Percentiles rank a stretch among this genome's conserved stretches.
phyloP scores from a whole-genome alignment of 768 basidiomycete genomes.

The Lactarius indigo region DNA sequence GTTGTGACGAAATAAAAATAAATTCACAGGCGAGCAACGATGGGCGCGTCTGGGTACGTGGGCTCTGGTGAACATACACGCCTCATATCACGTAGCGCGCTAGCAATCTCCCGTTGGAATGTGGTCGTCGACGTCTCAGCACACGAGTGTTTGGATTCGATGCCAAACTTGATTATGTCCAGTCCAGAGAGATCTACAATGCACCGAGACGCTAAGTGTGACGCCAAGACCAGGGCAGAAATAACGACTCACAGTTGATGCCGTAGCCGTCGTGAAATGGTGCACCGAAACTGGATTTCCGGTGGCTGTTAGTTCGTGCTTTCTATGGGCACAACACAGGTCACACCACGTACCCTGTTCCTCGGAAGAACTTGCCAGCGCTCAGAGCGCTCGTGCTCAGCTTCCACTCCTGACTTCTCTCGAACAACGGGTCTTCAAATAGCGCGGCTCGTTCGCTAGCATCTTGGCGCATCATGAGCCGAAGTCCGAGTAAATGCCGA shows the following conservation, averaged over 20 bases:
- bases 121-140: slow-evolving; percentile 62
- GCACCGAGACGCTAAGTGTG: slow-evolving; percentile 25
- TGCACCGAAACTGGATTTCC: slow-evolving; percentile 64
- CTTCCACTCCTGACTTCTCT: slow-evolving; percentile 76
- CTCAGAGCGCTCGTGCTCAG: slow-evolving; percentile 88
- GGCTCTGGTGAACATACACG: slow-evolving; percentile 24
- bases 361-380: slow-evolving; percentile 80
- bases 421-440: slow-evolving; percentile 77
- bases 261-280: slow-evolving; percentile 86
- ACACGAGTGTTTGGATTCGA: slow-evolving; percentile 82
- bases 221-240: not conserved
- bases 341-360: slow-evolving; percentile 64
- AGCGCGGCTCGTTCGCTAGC: slow-evolving; percentile 56
- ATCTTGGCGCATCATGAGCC: slow-evolving; percentile 53
- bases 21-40: slow-evolving; percentile 16
- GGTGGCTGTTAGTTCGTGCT: not conserved
- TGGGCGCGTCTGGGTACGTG: slow-evolving; percentile 8
- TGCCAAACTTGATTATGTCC: slow-evolving; percentile 81
- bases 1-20: slow-evolving; percentile 8
- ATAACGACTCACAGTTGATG: slow-evolving; percentile 71
- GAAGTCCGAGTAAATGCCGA: slow-evolving; percentile 85
- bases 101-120: slow-evolving; percentile 60
- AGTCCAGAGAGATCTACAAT: slow-evolving; percentile 74
- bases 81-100: slow-evolving; percentile 69
- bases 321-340: not conserved